Evolutionary conservation across 1,139 yeast species (phyloP).

Genomic region (Suhomyces chickasaworum): DNA sequence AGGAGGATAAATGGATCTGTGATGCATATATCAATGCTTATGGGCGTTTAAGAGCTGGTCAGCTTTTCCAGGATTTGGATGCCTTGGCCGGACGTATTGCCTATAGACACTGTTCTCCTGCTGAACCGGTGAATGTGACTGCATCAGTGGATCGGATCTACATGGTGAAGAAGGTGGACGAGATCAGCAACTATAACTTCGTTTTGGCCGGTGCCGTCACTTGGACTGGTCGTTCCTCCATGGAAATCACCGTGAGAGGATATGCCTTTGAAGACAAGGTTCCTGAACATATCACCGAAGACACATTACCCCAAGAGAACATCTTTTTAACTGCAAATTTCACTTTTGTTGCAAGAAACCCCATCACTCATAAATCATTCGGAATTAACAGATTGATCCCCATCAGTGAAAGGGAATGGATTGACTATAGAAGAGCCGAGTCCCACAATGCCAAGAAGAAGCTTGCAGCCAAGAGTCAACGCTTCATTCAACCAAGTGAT

Average conservation of each 20-base stretch:
- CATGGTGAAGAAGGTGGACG: slow-evolving; percentile 83
- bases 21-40: slow-evolving; percentile 88
- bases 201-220: slow-evolving; percentile 85
- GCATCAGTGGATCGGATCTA: slow-evolving; percentile 92
- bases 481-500: slow-evolving; percentile 69
- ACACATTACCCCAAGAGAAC: slow-evolving; percentile 48
- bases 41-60: slow-evolving; percentile 88
- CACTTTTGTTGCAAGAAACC: slow-evolving; percentile 94
- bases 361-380: slow-evolving; percentile 82
- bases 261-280: slow-evolving; percentile 63
- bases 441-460: slow-evolving; percentile 85
- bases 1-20: slow-evolving; percentile 77
- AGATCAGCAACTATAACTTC: slow-evolving; percentile 72
- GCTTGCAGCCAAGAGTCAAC: slow-evolving; percentile 65
- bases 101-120: slow-evolving; percentile 83
- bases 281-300: slow-evolving; percentile 46
- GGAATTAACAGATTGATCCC: slow-evolving; percentile 83
- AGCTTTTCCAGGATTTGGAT: slow-evolving; percentile 87
- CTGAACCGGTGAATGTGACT: slow-evolving; percentile 90
- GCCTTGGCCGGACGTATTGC: slow-evolving; percentile 89
- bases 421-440: slow-evolving; percentile 85
- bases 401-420: slow-evolving; percentile 70
- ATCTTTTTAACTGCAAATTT: slow-evolving; percentile 82
- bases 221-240: slow-evolving; percentile 92
- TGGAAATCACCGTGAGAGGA: slow-evolving; percentile 93